These are phyloP conservation scores for Camelina hispida DNA, from an alignment of 345 rosid species.

Conservation along the genomic window DNA sequence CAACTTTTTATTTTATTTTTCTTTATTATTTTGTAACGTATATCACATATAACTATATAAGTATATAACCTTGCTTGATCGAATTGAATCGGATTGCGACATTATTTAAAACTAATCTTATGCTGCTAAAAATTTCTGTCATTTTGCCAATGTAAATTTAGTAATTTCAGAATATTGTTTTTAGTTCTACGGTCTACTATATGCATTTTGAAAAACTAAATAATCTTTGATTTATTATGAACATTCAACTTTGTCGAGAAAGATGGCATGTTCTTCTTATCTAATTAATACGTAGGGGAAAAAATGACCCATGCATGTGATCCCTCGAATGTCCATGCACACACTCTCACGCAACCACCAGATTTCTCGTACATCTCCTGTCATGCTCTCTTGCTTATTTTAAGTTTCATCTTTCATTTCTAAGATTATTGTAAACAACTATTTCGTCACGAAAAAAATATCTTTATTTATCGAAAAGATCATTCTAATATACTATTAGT, in stretches of 20 bases:
- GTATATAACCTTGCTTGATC: background rate
- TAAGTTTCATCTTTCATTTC: background rate
- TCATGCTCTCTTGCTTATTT: conserved; percentile 12
- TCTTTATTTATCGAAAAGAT: background rate
- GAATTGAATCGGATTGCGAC: background rate
- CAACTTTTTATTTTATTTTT: background rate
- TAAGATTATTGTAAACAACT: background rate
- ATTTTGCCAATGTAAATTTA: background rate
- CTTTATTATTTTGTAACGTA: background rate
- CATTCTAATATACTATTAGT: background rate
- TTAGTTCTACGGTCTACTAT: background rate
- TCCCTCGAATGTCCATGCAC: conserved; percentile 18
- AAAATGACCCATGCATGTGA: conserved; percentile 25
- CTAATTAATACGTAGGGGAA: background rate
- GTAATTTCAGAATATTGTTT: background rate
- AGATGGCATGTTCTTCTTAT: conserved; percentile 35
- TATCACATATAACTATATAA: background rate
- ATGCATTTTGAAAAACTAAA: background rate
- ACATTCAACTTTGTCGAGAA: conserved; percentile 29
- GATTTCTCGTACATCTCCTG: background rate
- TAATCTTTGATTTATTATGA: background rate
- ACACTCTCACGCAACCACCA: conserved; percentile 26
- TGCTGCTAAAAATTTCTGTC: background rate
- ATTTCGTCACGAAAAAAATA: background rate
- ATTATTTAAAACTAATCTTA: too few species aligned